These are phyloP conservation scores for Sclerotiophoma versabilis DNA, from an alignment of 2,329 filamentous ascomycete genomes.

Conservation along the genomic window DNA sequence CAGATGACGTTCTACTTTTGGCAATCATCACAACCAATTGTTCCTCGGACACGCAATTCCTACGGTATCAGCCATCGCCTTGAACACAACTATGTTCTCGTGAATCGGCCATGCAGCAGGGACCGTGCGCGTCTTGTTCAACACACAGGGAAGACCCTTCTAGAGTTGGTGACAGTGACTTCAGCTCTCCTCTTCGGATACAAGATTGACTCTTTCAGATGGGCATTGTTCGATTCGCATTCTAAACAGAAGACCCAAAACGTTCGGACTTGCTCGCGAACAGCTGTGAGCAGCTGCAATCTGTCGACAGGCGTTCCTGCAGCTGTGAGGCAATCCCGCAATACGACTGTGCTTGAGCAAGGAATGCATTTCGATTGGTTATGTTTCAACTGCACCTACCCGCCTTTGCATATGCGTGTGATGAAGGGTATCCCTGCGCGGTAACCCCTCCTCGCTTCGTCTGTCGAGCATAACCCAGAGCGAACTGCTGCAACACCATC, in stretches of 20 bases:
- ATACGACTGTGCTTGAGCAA: constrained; percentile 33
- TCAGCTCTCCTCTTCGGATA: background rate
- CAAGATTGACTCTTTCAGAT: background rate
- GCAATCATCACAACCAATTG: background rate
- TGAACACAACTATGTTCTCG: constrained; percentile 34
- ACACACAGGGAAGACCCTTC: constrained; percentile 39
- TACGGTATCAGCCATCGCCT: constrained; percentile 31
- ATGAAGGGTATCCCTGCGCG: constrained; percentile 41
- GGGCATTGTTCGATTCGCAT: background rate
- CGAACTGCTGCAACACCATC: constrained; percentile 25
- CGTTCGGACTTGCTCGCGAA: background rate
- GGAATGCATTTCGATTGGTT: constrained; percentile 33
- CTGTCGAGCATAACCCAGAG: constrained; percentile 31
- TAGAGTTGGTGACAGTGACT: constrained; percentile 32
- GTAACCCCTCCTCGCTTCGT: constrained; percentile 23
- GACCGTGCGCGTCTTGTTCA: constrained; percentile 42
- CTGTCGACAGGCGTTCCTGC: constrained; percentile 46
- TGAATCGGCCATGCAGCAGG: constrained; percentile 37
- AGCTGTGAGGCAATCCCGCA: constrained; percentile 47
- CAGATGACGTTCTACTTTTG: background rate
- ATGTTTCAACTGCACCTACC: constrained; percentile 43
- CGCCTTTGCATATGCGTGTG: constrained; percentile 50
- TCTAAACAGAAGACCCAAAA: background rate
- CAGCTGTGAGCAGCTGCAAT: constrained; percentile 25
- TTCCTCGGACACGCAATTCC: constrained; percentile 14